Conservation (phyloP, 306 rosid genomes). For the Argentina anserina region DNA sequence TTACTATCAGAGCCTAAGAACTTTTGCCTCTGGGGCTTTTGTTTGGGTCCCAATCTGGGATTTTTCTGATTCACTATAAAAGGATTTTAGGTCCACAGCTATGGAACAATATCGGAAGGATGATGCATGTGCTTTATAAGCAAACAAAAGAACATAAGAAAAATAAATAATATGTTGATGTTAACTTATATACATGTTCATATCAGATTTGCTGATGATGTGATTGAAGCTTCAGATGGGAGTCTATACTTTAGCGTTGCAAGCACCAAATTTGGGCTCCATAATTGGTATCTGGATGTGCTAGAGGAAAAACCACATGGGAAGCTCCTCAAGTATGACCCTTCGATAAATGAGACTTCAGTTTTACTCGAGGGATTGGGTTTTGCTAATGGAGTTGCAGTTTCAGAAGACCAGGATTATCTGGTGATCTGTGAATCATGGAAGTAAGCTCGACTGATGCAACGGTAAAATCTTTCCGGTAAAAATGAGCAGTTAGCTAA, state of each 20-base stretch:
- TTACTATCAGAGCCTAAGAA: conserved; percentile 11
- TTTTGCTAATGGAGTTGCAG: conserved; percentile 75
- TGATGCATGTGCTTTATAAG: not conserved
- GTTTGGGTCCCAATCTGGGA: not conserved
- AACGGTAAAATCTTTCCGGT: not conserved
- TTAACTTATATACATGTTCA: not conserved
- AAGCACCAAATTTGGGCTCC: conserved; percentile 49
- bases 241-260: conserved; percentile 51
- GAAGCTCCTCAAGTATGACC: conserved; percentile 58
- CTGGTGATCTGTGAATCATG: conserved; percentile 39
- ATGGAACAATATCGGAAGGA: not conserved
- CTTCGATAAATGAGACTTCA: conserved; percentile 29
- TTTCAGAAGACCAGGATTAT: conserved; percentile 55
- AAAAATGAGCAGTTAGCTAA: too few relatives aligned
- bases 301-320: conserved; percentile 73
- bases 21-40: not conserved
- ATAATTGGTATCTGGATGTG: conserved; percentile 49
- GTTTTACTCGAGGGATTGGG: conserved; percentile 41
- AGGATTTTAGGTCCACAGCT: not conserved
- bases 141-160: not conserved
- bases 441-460: conserved; percentile 28
- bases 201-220: conserved; percentile 63
- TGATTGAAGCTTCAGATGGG: conserved; percentile 59
- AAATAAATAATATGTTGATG: not conserved
- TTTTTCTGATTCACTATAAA: not conserved